phyloP scores from a whole-genome alignment of 2,329 filamentous ascomycete genomes.

The Mariannaea sp. region DNA sequence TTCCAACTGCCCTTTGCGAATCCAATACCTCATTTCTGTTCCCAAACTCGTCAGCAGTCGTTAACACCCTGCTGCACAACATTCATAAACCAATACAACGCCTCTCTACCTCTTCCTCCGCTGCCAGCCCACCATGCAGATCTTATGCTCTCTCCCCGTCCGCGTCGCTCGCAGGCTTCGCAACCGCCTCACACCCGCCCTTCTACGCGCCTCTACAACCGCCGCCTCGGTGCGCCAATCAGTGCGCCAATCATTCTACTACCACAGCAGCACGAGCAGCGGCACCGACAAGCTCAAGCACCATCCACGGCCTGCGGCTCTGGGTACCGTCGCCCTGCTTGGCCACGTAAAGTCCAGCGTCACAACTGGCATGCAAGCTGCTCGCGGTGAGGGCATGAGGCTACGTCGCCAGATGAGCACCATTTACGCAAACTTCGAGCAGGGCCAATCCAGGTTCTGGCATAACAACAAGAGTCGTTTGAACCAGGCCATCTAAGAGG shows the following conservation, averaged over 20 bases:
- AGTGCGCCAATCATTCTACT: constrained; percentile 32
- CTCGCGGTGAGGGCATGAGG: constrained; percentile 22
- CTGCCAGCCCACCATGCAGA: constrained; percentile 33
- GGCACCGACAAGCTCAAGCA: constrained; percentile 31
- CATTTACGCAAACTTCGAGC: constrained; percentile 32
- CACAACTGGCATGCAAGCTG: constrained; percentile 10
- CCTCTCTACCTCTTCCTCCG: constrained; percentile 1
- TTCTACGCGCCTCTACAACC: constrained; percentile 29
- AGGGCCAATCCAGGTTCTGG: constrained; percentile 23
- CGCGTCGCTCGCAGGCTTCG: constrained; percentile 29
- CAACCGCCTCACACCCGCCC: constrained; percentile 21
- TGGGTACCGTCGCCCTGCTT: constrained; percentile 33
- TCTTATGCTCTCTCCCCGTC: constrained; percentile 30
- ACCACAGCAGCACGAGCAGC: constrained; percentile 12
- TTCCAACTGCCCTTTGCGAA: neutral
- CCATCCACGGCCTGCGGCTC: constrained; percentile 28
- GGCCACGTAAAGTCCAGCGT: constrained; percentile 26
- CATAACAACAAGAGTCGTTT: constrained; percentile 15
- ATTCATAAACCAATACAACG: neutral
- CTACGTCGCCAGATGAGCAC: constrained; percentile 32
- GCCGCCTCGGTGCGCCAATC: constrained; percentile 33
- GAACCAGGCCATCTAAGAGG: neutral
- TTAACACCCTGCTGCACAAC: neutral
- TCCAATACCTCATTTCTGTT: neutral
- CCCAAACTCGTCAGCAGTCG: neutral